Evolutionary conservation across 805 yeast genomes (phyloP).

Genomic region (Ascoidea rubescens): DNA sequence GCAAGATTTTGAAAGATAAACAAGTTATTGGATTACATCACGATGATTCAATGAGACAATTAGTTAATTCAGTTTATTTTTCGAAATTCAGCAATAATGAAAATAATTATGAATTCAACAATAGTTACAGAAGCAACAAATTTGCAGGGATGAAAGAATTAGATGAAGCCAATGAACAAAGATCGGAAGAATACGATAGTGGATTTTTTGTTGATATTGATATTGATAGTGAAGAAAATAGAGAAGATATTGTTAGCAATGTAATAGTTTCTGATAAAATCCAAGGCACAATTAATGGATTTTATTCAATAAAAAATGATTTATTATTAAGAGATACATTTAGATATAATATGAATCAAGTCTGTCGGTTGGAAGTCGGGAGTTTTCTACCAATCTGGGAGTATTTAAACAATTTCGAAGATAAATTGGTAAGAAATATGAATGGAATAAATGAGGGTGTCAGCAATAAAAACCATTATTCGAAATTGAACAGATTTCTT

Average conservation of each 20-base stretch:
- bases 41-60: neutral
- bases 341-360: neutral
- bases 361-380: neutral
- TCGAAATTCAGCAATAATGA: neutral
- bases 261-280: neutral
- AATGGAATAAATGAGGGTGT: no score
- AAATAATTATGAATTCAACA: neutral
- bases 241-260: neutral
- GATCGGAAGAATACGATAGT: neutral
- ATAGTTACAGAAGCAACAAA: no score
- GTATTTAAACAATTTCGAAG: no score
- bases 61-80: neutral
- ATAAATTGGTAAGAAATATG: no score
- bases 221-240: neutral
- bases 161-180: neutral
- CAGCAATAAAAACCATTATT: no score
- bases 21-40: neutral
- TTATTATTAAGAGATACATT: neutral
- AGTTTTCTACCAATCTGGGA: neutral
- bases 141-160: neutral
- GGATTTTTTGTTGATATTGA: neutral
- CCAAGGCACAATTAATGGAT: neutral
- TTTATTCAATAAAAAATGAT: neutral
- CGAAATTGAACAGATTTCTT: neutral
- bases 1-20: neutral